phyloP scores from a whole-genome alignment of 495 filamentous ascomycete genomes.

The Xylaria cubensis region DNA sequence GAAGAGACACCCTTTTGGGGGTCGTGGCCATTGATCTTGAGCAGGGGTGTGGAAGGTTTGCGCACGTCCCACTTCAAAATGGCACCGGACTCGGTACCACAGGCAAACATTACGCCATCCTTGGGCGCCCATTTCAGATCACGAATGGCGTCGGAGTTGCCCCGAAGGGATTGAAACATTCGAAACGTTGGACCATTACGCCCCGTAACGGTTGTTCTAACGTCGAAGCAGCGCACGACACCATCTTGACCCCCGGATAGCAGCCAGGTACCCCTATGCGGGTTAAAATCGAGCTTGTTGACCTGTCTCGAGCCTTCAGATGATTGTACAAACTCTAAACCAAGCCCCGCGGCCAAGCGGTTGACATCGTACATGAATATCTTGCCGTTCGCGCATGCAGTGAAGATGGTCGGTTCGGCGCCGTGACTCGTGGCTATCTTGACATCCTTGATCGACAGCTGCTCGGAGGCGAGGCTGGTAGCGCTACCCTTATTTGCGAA shows the following conservation, averaged over 20 bases:
- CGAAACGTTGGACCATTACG: conserved; percentile 53
- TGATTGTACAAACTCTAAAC: conserved; percentile 73
- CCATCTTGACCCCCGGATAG: conserved; percentile 93
- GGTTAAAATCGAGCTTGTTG: conserved; percentile 89
- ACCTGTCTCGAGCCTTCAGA: conserved; percentile 88
- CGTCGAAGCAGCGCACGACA: conserved; percentile 72
- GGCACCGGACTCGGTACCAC: conserved; percentile 83
- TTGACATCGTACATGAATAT: conserved; percentile 87
- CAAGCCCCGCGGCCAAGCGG: conserved; percentile 57
- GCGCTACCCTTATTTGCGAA: conserved; percentile 65
- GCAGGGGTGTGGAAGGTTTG: conserved; percentile 49
- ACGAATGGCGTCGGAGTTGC: conserved; percentile 76
- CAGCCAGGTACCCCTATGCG: conserved; percentile 74
- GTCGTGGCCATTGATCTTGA: conserved; percentile 83
- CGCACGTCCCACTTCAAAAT: conserved; percentile 66
- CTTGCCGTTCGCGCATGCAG: conserved; percentile 84
- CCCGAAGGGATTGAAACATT: conserved; percentile 51
- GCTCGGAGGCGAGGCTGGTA: conserved; percentile 63
- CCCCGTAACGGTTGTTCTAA: conserved; percentile 47
- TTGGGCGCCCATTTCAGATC: conserved; percentile 90
- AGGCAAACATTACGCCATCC: conserved; percentile 85
- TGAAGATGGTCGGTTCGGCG: conserved; percentile 67
- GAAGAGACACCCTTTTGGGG: conserved; percentile 73
- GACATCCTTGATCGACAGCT: conserved; percentile 81
- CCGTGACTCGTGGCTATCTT: conserved; percentile 71